Conservation (phyloP, 169 alveolate species). For the Blepharisma undulans region DNA sequence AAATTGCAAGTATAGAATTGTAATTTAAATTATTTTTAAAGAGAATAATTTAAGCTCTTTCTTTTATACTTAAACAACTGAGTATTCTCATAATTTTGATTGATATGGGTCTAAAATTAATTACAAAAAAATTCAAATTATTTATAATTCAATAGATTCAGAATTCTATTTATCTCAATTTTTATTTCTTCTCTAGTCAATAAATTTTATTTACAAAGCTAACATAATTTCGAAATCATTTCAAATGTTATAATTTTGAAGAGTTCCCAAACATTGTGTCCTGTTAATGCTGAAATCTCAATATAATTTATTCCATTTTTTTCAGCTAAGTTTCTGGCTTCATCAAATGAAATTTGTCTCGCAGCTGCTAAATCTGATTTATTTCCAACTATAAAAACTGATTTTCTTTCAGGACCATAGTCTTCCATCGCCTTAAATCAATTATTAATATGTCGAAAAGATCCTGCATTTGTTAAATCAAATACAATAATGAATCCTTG, state of each 20-base stretch:
- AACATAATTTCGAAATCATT: too few species aligned
- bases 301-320: constrained; percentile 92
- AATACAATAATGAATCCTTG: constrained; percentile 80
- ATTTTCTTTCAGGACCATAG: neutral
- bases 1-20: too few species aligned
- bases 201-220: too few species aligned
- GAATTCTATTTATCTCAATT: too few species aligned
- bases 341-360: constrained; percentile 92
- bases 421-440: constrained; percentile 14
- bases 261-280: constrained; percentile 84
- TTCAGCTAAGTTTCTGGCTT: constrained; percentile 91
- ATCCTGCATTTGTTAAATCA: constrained; percentile 81
- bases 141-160: too few species aligned
- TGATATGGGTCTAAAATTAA: too few species aligned
- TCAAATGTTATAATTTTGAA: neutral
- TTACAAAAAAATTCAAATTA: too few species aligned
- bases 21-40: too few species aligned
- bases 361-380: constrained; percentile 92
- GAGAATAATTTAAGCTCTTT: too few species aligned
- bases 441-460: constrained; percentile 55
- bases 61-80: too few species aligned
- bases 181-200: too few species aligned
- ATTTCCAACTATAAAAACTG: constrained; percentile 97
- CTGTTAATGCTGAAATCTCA: constrained; percentile 95
- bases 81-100: too few species aligned